Percentiles rank a stretch among this genome's conserved stretches.
Evolutionary conservation across 2,329 filamentous ascomycete species (phyloP).

Genomic region (Mycocentrospora acerina): DNA sequence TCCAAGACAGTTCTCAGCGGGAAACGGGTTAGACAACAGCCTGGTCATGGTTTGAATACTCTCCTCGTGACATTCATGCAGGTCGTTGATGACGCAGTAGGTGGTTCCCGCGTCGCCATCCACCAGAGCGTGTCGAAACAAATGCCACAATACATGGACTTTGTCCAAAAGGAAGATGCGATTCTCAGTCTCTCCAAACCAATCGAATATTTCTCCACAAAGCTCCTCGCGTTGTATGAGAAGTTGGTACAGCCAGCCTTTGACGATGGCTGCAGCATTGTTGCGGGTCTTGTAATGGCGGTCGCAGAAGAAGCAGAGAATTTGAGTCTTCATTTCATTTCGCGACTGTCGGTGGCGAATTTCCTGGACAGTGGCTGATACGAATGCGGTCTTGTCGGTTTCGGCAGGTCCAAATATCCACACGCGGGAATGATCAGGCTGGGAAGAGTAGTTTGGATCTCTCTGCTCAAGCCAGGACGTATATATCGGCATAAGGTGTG

Average conservation of each 20-base stretch:
- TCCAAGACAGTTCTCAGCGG: neutral
- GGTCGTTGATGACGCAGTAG: neutral
- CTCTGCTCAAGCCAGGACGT: too few relatives aligned
- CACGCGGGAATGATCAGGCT: neutral
- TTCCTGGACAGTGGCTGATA: neutral
- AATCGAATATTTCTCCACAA: neutral
- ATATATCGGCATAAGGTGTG: too few relatives aligned
- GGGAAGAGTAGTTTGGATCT: too few relatives aligned
- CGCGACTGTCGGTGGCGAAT: neutral
- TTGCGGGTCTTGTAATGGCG: neutral
- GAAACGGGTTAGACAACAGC: neutral
- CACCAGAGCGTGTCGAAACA: neutral
- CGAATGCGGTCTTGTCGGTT: neutral
- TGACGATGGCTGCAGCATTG: neutral
- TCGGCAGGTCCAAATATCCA: neutral
- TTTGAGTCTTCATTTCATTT: neutral
- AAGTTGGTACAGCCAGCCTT: conserved; percentile 1
- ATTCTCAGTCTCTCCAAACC: neutral
- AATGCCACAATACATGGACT: neutral
- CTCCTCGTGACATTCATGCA: conserved; percentile 1
- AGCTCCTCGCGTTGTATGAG: conserved; percentile 1
- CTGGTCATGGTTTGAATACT: neutral
- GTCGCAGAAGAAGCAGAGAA: conserved; percentile 1
- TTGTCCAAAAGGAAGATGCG: neutral
- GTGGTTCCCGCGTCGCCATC: neutral